Conservation (phyloP, 805 yeast species). For the Kuraishia cidri region DNA sequence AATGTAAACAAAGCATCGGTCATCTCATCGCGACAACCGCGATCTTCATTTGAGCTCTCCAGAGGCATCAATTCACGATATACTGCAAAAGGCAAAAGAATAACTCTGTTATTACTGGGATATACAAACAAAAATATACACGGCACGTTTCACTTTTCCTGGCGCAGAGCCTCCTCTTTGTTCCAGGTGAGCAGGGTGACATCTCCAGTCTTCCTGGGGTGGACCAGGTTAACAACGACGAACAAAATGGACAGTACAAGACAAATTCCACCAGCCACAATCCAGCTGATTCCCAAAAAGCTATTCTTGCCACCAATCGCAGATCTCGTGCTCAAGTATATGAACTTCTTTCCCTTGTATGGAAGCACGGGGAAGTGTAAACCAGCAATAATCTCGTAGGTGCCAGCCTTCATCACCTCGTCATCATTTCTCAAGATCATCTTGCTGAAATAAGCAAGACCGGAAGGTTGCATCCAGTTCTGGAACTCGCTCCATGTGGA, state of each 20-base stretch:
- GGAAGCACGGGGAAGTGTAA: constrained; percentile 73
- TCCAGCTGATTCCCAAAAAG: constrained; percentile 67
- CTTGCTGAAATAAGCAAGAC: constrained; percentile 59
- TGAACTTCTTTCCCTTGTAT: constrained; percentile 57
- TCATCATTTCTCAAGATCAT: constrained; percentile 55
- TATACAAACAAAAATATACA: too few relatives aligned
- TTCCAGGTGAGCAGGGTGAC: constrained; percentile 69
- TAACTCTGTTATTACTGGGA: too few relatives aligned
- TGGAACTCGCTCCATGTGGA: constrained; percentile 62
- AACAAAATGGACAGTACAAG: constrained; percentile 45
- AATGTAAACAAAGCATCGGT: too few relatives aligned
- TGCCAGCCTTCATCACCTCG: constrained; percentile 44
- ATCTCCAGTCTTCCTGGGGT: constrained; percentile 69
- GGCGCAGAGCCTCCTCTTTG: too few relatives aligned
- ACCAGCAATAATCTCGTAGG: constrained; percentile 57
- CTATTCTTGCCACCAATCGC: constrained; percentile 70
- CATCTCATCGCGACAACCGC: too few relatives aligned
- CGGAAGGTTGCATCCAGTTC: constrained; percentile 85
- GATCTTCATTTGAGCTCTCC: too few relatives aligned
- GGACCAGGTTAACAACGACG: constrained; percentile 43
- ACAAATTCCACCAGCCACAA: constrained; percentile 68
- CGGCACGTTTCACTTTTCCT: too few relatives aligned
- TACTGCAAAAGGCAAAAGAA: too few relatives aligned
- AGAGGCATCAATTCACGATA: too few relatives aligned
- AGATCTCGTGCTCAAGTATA: constrained; percentile 62